Conservation (phyloP, 108 stramenopile species). For the Skeletonema costatum region DNA sequence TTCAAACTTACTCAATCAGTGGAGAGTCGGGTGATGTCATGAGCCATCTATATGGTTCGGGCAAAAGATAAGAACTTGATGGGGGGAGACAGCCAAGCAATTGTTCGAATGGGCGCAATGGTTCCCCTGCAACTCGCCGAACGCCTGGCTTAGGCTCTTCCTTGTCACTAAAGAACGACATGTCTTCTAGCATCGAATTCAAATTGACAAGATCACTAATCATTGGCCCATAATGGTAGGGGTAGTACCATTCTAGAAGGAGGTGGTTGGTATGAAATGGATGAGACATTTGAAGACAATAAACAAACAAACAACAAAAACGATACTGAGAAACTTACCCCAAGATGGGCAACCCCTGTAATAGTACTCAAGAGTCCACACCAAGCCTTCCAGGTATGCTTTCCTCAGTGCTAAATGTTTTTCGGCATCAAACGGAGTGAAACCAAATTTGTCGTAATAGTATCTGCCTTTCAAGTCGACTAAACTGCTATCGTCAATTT, state of each 20-base stretch:
- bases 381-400: slow-evolving; percentile 91
- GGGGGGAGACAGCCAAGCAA: slow-evolving; percentile 96
- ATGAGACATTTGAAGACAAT: not conserved
- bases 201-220: slow-evolving; percentile 91
- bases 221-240: slow-evolving; percentile 97
- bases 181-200: slow-evolving; percentile 63
- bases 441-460: slow-evolving; percentile 93
- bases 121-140: slow-evolving; percentile 65
- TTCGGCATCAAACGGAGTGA: slow-evolving; percentile 85
- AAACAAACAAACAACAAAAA: not conserved
- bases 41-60: slow-evolving; percentile 88
- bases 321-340: slow-evolving; percentile 21
- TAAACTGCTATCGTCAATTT: slow-evolving; percentile 35
- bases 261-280: not conserved
- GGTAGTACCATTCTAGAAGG: slow-evolving; percentile 93
- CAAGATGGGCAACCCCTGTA: slow-evolving; percentile 94
- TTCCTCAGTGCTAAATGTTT: slow-evolving; percentile 83
- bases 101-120: slow-evolving; percentile 93
- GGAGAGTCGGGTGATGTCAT: slow-evolving; percentile 88
- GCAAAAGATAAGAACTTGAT: slow-evolving; percentile 91
- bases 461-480: slow-evolving; percentile 85
- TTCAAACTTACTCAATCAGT: slow-evolving; percentile 62
- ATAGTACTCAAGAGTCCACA: slow-evolving; percentile 98
- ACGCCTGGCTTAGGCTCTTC: slow-evolving; percentile 13
- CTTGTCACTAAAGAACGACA: slow-evolving; percentile 60